These are phyloP conservation scores for Stentor coeruleus DNA, from an alignment of 73 alveolate species.

Conservation along the genomic window DNA sequence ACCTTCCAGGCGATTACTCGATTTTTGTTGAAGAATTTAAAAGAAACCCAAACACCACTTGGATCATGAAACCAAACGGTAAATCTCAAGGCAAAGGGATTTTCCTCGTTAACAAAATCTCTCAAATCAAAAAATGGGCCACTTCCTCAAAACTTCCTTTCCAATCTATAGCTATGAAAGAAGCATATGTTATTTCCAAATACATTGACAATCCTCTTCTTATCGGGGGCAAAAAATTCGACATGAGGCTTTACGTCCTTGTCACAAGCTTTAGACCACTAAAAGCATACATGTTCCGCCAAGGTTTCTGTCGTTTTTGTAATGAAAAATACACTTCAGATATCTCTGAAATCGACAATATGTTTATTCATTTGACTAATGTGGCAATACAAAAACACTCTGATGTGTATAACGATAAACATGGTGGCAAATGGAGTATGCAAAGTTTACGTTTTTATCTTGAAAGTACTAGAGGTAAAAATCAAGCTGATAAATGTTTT, in stretches of 20 bases:
- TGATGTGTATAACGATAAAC: slow-evolving; percentile 86
- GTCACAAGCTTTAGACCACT: slow-evolving; percentile 91
- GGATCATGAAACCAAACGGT: slow-evolving; percentile 99
- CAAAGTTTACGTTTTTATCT: slow-evolving; percentile 65
- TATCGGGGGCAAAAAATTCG: slow-evolving; percentile 97
- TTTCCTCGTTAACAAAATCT: slow-evolving; percentile 89
- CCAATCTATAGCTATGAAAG: slow-evolving; percentile 77
- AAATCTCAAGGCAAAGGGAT: slow-evolving; percentile 98
- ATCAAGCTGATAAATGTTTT: slow-evolving; percentile 79
- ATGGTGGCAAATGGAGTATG: slow-evolving; percentile 88
- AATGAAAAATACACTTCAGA: slow-evolving; percentile 92
- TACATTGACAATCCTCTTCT: slow-evolving; percentile 89
- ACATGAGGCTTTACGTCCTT: slow-evolving; percentile 69
- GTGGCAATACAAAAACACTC: slow-evolving; percentile 95
- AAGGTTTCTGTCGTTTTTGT: slow-evolving; percentile 86
- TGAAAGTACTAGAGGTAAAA: slow-evolving; percentile 81
- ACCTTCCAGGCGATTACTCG: slow-evolving; percentile 98
- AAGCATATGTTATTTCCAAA: slow-evolving; percentile 88
- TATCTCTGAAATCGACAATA: slow-evolving; percentile 88
- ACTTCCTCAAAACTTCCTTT: slow-evolving; percentile 62
- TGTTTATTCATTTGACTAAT: slow-evolving; percentile 91
- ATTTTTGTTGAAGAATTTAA: slow-evolving; percentile 98
- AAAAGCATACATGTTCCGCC: slow-evolving; percentile 71
- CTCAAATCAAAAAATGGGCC: slow-evolving; percentile 54
- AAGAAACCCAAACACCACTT: slow-evolving; percentile 90